Conservation (phyloP, 208 protist species). For the Crithidia mellificae region DNA sequence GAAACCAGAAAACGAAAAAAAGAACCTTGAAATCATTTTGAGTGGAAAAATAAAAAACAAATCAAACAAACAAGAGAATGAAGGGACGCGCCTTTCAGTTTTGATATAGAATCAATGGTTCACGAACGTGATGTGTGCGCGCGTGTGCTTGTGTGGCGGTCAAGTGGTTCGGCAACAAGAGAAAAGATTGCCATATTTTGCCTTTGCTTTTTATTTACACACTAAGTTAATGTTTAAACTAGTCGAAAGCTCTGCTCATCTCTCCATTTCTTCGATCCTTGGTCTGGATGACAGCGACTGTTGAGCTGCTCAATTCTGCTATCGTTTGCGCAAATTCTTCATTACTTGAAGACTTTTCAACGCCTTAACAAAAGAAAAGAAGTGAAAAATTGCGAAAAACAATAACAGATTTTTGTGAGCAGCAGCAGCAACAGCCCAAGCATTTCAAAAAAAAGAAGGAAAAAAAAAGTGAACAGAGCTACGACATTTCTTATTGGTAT, state of each 20-base stretch:
- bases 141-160: background rate
- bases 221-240: background rate
- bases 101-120: background rate
- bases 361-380: too few species aligned
- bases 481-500: background rate
- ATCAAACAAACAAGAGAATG: background rate
- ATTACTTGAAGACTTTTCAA: too few species aligned
- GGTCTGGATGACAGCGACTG: too few species aligned
- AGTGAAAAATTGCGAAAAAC: too few species aligned
- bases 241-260: background rate
- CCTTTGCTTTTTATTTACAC: background rate
- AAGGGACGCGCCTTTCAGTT: constrained; percentile 5
- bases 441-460: too few species aligned
- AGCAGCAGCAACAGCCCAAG: too few species aligned
- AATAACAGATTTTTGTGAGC: too few species aligned
- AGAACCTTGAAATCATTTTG: background rate
- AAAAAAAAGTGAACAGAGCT: too few species aligned
- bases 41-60: background rate
- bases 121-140: background rate
- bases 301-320: too few species aligned
- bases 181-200: background rate
- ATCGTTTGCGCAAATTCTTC: too few species aligned
- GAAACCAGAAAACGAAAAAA: background rate
- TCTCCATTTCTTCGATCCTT: background rate
- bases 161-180: background rate